phyloP scores from a whole-genome alignment of 225 moss, liverwort and hornwort genomes.

The Takakia lepidozioides region DNA sequence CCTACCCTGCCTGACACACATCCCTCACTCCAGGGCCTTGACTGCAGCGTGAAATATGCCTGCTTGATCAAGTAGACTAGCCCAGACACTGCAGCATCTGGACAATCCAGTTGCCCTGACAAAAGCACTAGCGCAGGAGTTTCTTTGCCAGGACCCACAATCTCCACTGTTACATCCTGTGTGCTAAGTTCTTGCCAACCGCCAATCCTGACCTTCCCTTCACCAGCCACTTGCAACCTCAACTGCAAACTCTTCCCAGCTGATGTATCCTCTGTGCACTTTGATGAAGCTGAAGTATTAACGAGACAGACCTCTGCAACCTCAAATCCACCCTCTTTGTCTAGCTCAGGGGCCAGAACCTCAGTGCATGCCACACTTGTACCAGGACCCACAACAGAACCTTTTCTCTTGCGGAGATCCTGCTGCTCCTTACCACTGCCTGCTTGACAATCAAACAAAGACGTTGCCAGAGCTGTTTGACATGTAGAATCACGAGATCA shows the following conservation, averaged over 20 bases:
- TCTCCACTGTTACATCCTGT: constrained; percentile 38
- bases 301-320: constrained; percentile 45
- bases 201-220: constrained; percentile 18
- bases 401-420: too few species aligned
- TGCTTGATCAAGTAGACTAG: constrained; percentile 58
- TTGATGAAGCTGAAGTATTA: constrained; percentile 20
- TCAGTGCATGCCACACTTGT: constrained; percentile 11
- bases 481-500: too few species aligned
- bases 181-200: constrained; percentile 41
- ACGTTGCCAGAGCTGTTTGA: too few species aligned
- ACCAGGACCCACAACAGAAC: too few species aligned
- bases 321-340: constrained; percentile 21
- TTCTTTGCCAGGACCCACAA: constrained; percentile 21
- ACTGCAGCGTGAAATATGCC: constrained; percentile 34
- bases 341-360: constrained; percentile 18
- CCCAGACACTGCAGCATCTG: constrained; percentile 60
- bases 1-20: constrained; percentile 39
- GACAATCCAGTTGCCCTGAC: constrained; percentile 68
- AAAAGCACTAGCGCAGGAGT: constrained; percentile 24
- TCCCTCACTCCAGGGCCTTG: constrained; percentile 28
- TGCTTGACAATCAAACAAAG: too few species aligned
- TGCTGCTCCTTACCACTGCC: too few species aligned
- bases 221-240: constrained; percentile 25
- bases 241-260: constrained; percentile 18
- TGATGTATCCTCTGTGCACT: constrained; percentile 17